These are phyloP conservation scores for Boletus pseudopeckii DNA, from an alignment of 768 basidiomycete genomes.

Conservation along the genomic window DNA sequence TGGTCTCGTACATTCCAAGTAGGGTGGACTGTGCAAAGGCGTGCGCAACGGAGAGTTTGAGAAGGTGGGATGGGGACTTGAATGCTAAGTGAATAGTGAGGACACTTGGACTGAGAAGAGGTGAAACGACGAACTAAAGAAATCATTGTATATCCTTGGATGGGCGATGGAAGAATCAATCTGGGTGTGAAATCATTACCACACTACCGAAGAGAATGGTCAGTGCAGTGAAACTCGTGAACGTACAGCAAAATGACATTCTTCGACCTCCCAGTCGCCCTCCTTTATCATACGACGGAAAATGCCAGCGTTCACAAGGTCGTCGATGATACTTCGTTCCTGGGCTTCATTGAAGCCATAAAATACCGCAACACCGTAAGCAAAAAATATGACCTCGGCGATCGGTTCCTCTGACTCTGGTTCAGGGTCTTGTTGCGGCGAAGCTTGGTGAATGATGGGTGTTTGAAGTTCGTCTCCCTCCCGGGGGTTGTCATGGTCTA, in stretches of 20 bases:
- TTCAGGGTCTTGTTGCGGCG: neutral
- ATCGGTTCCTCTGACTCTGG: constrained; percentile 40
- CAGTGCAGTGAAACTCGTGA: neutral
- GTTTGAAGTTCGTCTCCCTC: constrained; percentile 4
- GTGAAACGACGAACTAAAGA: constrained; percentile 70
- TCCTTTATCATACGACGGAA: constrained; percentile 59
- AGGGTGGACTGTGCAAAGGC: constrained; percentile 94
- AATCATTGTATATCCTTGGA: constrained; percentile 93
- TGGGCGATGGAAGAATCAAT: constrained; percentile 81
- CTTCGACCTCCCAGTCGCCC: constrained; percentile 87
- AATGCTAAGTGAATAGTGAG: constrained; percentile 52
- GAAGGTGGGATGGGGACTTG: constrained; percentile 85
- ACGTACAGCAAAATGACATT: constrained; percentile 81
- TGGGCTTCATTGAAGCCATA: constrained; percentile 80
- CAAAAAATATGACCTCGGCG: constrained; percentile 76
- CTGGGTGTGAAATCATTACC: constrained; percentile 33
- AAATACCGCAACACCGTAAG: constrained; percentile 90
- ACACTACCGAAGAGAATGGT: neutral
- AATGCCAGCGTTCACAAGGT: constrained; percentile 68
- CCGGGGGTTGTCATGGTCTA: constrained; percentile 3
- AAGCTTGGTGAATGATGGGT: neutral
- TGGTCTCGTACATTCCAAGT: constrained; percentile 81
- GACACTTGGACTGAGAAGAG: neutral
- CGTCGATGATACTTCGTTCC: constrained; percentile 82
- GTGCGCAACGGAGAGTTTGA: constrained; percentile 91